phyloP scores from a whole-genome alignment of 208 protist genomes.

The Crithidia mellificae region DNA sequence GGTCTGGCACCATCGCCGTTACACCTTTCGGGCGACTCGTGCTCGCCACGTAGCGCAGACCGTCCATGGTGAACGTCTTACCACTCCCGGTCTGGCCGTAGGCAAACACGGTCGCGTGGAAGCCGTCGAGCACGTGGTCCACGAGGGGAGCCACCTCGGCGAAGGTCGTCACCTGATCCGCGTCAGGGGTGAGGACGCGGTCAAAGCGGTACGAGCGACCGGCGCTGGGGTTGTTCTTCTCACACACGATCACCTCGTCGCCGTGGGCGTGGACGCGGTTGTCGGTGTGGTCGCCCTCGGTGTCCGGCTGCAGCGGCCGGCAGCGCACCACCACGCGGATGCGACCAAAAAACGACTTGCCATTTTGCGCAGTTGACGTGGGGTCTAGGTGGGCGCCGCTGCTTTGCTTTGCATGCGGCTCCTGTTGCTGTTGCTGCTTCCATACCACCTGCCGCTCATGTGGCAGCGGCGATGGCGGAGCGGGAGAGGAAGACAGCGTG shows the following conservation, averaged over 20 bases:
- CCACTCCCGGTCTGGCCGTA: conserved; percentile 93
- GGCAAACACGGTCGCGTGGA: conserved; percentile 88
- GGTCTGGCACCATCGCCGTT: conserved; percentile 19
- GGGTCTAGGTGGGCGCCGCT: conserved; percentile 4
- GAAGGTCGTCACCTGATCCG: conserved; percentile 66
- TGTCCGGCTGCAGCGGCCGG: conserved; percentile 45
- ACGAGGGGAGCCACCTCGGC: conserved; percentile 70
- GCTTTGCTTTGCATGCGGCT: no score
- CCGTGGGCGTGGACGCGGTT: conserved; percentile 47
- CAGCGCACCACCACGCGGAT: conserved; percentile 78
- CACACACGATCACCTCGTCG: conserved; percentile 34
- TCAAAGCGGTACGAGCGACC: conserved; percentile 77
- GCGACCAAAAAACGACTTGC: conserved; percentile 17
- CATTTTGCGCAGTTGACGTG: not conserved
- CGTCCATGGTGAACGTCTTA: conserved; percentile 91
- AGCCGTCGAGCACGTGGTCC: conserved; percentile 84
- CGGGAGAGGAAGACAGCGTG: not conserved
- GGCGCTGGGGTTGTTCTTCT: conserved; percentile 21
- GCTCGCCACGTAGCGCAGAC: conserved; percentile 49
- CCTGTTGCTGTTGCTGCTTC: conserved; percentile 1
- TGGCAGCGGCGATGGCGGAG: not conserved
- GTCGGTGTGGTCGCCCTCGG: conserved; percentile 37
- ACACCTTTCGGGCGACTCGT: not conserved
- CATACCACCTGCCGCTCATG: conserved; percentile 7
- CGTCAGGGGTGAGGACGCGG: conserved; percentile 50